Conservation (phyloP, 2,329 filamentous ascomycete genomes). For the Colletotrichum somersetense region DNA sequence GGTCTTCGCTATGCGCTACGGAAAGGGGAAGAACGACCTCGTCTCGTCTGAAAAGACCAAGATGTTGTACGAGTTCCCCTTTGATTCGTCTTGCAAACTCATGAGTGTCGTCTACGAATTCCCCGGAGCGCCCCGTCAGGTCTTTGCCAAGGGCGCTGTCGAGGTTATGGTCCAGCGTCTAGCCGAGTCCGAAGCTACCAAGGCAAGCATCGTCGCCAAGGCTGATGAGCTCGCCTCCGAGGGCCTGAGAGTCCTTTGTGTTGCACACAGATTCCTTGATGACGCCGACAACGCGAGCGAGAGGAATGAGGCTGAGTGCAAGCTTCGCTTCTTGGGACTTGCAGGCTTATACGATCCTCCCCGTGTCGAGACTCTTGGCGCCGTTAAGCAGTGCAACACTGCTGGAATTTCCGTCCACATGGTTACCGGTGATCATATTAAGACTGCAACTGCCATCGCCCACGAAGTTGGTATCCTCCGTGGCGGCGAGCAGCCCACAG, state of each 20-base stretch:
- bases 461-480: conserved; percentile 73
- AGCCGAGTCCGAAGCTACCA: conserved; percentile 60
- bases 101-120: conserved; percentile 77
- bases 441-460: conserved; percentile 75
- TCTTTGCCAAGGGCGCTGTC: conserved; percentile 71
- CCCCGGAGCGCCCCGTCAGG: conserved; percentile 50
- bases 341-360: conserved; percentile 81
- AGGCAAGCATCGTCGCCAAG: conserved; percentile 60
- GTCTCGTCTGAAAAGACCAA: conserved; percentile 53
- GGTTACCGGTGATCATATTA: conserved; percentile 77
- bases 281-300: conserved; percentile 55
- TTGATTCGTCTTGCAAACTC: conserved; percentile 79
- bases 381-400: conserved; percentile 68
- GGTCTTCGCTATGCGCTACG: conserved; percentile 78
- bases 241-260: conserved; percentile 77
- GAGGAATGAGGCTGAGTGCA: conserved; percentile 66
- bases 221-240: conserved; percentile 70
- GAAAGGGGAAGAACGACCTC: conserved; percentile 59
- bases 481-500: conserved; percentile 54
- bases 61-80: conserved; percentile 75
- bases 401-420: conserved; percentile 77
- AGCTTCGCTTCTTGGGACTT: conserved; percentile 75
- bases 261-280: conserved; percentile 66
- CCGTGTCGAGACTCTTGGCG: conserved; percentile 73
- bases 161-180: conserved; percentile 69